Evolutionary conservation across 1,284 basidiomycete species (phyloP), one percentile per base, ranked within the genome.

Genomic region (Microbotryomycetes sp.): DNA sequence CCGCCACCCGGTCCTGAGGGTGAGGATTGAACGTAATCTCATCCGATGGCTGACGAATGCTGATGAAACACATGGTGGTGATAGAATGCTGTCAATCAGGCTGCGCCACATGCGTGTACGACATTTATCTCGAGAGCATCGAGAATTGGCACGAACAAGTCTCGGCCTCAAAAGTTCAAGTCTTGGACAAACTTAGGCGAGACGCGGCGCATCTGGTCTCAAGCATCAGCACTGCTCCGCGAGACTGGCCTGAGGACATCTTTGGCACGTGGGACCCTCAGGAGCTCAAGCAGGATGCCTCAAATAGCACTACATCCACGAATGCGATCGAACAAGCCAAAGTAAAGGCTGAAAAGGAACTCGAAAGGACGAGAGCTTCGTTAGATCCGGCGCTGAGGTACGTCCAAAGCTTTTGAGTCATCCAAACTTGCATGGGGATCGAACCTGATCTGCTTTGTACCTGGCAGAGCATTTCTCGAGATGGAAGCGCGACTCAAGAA

Each of bases 71-170:
- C 9, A 19, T 42, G 36, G 19, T 42, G 9, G 36, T 19, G 36
- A 42, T 42, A 68, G 66, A 68, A 32, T 68, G 66, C 49, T 68
- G 66, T 56, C 60, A 61, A 56, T 58, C 57, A 5, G 66, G 66
- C 2, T 68, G 66, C 49, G 66, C 66, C 1, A 49, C 49, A 26
- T 68, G 66, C 49, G 32, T 58, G 15, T 67, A 68, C 55, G 64
- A 66, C 52, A 25, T 68, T n/a, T 66, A 64, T 53, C 54, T 66
- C 29, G 61, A 63, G 32, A 64, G 65, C 52, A 22, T 68, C 48
- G 59, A 66, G 36, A 12, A 25, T 26, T 64, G 48, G 32, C 64
- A 68, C 54, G n/a, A 15, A 2, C 30, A 23, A 16, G 23, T 63
- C 45, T 19, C 54, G 1, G 23, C 42, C 3, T 23, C 49, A 2